A percentile compares a stretch with the other conserved stretches of the same genome.
These are phyloP conservation scores for Stephania japonica DNA, from an alignment of 164 flowering plant genomes.

Conservation along the genomic window DNA sequence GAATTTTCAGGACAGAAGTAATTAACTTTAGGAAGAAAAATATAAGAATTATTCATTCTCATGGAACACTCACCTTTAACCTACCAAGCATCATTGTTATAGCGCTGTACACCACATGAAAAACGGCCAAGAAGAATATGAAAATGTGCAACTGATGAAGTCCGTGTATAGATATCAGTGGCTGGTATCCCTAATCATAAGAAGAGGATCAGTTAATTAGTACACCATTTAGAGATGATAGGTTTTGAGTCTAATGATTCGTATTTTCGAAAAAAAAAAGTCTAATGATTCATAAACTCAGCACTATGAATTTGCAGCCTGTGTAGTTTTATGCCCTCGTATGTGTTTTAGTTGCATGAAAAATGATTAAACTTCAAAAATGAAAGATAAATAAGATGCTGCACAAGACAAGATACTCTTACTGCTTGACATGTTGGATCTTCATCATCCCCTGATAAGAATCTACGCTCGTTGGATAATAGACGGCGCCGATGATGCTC, in stretches of 20 bases:
- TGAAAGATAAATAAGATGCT: background rate
- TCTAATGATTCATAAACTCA: background rate
- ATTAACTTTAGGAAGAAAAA: background rate
- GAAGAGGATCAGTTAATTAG: slow-evolving; percentile 4
- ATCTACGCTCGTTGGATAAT: slow-evolving; percentile 47
- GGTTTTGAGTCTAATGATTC: background rate
- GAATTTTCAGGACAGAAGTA: background rate
- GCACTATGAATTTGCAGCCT: background rate
- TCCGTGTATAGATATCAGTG: slow-evolving; percentile 61
- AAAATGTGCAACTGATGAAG: slow-evolving; percentile 93
- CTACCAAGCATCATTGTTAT: slow-evolving; percentile 85
- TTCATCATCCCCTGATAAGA: slow-evolving; percentile 22
- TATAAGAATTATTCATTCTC: no score
- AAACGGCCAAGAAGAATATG: slow-evolving; percentile 85
- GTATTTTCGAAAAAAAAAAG: background rate
- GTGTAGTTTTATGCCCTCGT: background rate
- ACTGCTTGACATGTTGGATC: slow-evolving; percentile 33
- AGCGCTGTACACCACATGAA: slow-evolving; percentile 71
- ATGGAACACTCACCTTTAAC: slow-evolving; percentile 54
- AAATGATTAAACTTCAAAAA: background rate
- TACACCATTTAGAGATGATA: background rate
- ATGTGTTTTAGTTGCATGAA: background rate
- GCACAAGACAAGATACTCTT: slow-evolving; percentile 9
- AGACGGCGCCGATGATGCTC: slow-evolving; percentile 37
- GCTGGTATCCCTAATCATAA: slow-evolving; percentile 48